Base-by-base conservation (phyloP, 495 filamentous ascomycete species). In the Ascodesmis nigricans region DNA sequence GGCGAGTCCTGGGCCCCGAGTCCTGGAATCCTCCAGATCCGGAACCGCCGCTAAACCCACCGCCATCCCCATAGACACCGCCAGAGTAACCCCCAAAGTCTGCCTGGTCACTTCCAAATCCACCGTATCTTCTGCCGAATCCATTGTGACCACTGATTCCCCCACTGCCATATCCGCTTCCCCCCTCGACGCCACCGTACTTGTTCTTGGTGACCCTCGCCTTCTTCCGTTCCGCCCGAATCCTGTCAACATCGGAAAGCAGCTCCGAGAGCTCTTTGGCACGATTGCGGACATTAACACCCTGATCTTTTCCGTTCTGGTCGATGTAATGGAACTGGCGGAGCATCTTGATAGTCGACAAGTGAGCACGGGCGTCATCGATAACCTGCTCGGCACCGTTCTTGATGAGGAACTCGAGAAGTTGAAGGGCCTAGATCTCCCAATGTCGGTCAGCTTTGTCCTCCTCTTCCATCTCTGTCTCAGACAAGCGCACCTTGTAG, bases 271-370 rank as follows among this genome's bases (percentile, higher is more conserved):
- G 63, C 55, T 95, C 90, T 56, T 91, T 92, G 20, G 84, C 79
- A 28, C 90, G 71, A 53, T 93, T 93, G 38, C 87, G 77, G 38
- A 99, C 87, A 49, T 99, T 99, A 50, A 95, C 70, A 42, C 87
- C 87, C 56, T 95, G 90, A 51, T 99, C 87, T 59, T 95, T 95
- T 40, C 87, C 90, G 52, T 93, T 95, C 51, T 63, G 63, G 45
- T 95, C 87, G 54, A 99, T 95, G 55, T 58, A 95, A 55, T 99
- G 90, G 57, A 99, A 99, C 51, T 99, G 87, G 35, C 87, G 77
- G 24, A 99, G 69, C 90, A 95, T 99, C 53, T 92, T 92, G 31
- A 99, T 63, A 17, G 93, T 69, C 13, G 81, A 84, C 50, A 95
- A 66, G 53, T 99, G 87, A 33, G 80, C 81, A 38, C 90, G 70